Percentiles rank a stretch among this genome's conserved stretches.
These are phyloP conservation scores for Discostella pseudostelligera DNA, from an alignment of 108 stramenopile genomes.

Conservation along the genomic window DNA sequence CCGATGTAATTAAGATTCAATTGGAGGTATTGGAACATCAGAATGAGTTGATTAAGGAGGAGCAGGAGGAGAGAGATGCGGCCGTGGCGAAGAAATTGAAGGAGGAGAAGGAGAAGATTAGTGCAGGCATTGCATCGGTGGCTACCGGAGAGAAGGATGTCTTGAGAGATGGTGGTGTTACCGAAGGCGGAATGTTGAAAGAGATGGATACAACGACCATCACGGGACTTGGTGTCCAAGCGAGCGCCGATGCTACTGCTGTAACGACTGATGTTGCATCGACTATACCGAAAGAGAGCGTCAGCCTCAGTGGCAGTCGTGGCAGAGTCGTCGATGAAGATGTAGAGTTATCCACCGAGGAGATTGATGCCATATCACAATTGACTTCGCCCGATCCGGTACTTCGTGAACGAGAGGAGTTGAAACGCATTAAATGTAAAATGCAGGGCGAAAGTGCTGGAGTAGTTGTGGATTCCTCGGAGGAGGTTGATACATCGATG, in stretches of 20 bases:
- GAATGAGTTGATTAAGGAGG: conserved; percentile 76
- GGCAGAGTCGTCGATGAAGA: neutral
- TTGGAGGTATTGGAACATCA: conserved; percentile 78
- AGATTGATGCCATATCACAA: conserved; percentile 84
- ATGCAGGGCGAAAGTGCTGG: conserved; percentile 47
- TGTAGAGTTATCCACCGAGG: conserved; percentile 62
- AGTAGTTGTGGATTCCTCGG: conserved; percentile 12
- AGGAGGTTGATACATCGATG: conserved; percentile 9
- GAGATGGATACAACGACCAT: conserved; percentile 1
- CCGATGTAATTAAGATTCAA: conserved; percentile 78
- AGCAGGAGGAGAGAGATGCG: conserved; percentile 66
- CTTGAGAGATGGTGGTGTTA: conserved; percentile 14
- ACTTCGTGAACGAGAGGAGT: conserved; percentile 70
- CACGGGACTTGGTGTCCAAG: neutral
- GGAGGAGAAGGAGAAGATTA: conserved; percentile 9
- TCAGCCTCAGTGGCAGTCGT: too few relatives aligned
- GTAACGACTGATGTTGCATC: too few relatives aligned
- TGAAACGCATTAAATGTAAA: conserved; percentile 69
- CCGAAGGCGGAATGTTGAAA: neutral
- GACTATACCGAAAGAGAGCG: too few relatives aligned
- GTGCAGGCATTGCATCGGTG: neutral
- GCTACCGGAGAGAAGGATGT: neutral
- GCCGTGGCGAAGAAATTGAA: conserved; percentile 57
- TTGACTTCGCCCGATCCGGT: conserved; percentile 78
- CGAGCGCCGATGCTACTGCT: too few relatives aligned